Conservation (phyloP, 306 rosid species). For the Malus orientalis region DNA sequence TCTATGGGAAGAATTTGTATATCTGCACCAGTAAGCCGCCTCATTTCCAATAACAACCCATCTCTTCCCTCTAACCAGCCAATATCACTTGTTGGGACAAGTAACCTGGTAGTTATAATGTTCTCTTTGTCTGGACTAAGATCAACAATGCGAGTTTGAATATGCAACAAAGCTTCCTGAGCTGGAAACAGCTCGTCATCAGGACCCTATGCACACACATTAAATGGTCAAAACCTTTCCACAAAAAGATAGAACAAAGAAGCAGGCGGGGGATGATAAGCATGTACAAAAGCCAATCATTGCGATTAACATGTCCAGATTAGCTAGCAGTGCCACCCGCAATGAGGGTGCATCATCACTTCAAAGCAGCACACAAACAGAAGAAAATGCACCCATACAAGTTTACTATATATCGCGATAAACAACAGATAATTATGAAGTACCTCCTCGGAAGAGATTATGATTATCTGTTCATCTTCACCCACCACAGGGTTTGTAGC, state of each 20-base stretch:
- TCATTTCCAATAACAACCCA: slow-evolving; percentile 70
- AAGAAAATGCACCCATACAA: neutral
- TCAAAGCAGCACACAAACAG: neutral
- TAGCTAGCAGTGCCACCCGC: neutral
- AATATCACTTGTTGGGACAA: slow-evolving; percentile 62
- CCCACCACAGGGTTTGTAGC: slow-evolving; percentile 58
- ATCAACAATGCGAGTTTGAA: slow-evolving; percentile 83
- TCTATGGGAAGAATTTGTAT: slow-evolving; percentile 76
- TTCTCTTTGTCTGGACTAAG: slow-evolving; percentile 71
- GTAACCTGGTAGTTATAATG: slow-evolving; percentile 76
- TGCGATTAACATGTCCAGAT: neutral
- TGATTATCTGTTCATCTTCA: slow-evolving; percentile 74
- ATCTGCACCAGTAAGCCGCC: slow-evolving; percentile 70
- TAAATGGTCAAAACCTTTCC: neutral
- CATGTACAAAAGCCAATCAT: neutral
- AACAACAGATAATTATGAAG: slow-evolving; percentile 16
- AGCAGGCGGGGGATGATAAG: neutral
- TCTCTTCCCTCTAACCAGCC: slow-evolving; percentile 93
- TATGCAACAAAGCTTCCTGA: slow-evolving; percentile 96
- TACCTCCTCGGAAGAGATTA: slow-evolving; percentile 93
- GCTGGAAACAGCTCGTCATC: slow-evolving; percentile 97
- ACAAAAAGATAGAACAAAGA: neutral
- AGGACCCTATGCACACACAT: slow-evolving; percentile 52
- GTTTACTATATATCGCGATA: neutral
- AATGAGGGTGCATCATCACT: neutral